A percentile compares a stretch with the other conserved stretches of the same genome.
Evolutionary conservation across 2,329 filamentous ascomycete genomes (phyloP).

Genomic region (Aureobasidium sp.): DNA sequence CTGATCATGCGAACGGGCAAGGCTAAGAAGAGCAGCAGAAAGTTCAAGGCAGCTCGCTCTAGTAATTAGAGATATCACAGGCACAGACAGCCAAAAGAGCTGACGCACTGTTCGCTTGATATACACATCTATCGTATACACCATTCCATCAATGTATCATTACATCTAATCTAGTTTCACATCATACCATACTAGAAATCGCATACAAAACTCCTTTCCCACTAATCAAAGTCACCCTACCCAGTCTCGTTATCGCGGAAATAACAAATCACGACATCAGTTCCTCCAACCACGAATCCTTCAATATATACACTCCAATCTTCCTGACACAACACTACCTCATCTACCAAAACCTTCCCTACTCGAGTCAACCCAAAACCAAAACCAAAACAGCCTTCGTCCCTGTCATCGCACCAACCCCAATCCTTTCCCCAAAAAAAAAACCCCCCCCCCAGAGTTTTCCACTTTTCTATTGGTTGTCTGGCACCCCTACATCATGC

Average conservation of each 20-base stretch:
- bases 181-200: not conserved
- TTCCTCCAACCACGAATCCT: not conserved
- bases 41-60: no score
- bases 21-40: not conserved
- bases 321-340: not conserved
- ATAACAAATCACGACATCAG: no score
- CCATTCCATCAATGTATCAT: not conserved
- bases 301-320: not conserved
- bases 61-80: not conserved
- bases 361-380: not conserved
- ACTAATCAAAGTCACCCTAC: no score
- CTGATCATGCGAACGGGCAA: not conserved
- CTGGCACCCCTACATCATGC: not conserved
- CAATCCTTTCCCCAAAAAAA: no score
- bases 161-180: not conserved
- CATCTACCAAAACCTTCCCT: not conserved
- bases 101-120: not conserved
- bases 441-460: not conserved
- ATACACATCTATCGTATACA: not conserved
- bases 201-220: not conserved
- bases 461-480: not conserved
- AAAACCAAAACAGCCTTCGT: not conserved
- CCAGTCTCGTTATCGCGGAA: no score
- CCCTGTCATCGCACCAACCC: not conserved
- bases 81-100: not conserved